Evolutionary conservation across 2,329 filamentous ascomycete genomes (phyloP).

Genomic region (Claviceps capensis): DNA sequence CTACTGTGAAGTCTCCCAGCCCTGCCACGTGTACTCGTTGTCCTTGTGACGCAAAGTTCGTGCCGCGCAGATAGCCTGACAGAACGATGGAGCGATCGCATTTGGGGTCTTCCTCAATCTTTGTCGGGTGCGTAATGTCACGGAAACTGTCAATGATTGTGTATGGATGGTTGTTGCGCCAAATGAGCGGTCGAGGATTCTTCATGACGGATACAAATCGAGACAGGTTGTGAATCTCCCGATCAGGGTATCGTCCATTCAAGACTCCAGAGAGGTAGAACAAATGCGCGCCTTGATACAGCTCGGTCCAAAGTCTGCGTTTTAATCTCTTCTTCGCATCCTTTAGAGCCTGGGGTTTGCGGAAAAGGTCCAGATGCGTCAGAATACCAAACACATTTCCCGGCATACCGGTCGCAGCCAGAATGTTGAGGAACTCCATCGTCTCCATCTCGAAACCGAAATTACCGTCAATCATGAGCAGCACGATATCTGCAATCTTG

Average conservation of each 20-base stretch:
- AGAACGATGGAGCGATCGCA: slow-evolving; percentile 85
- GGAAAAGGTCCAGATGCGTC: slow-evolving; percentile 90
- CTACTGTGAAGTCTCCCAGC: slow-evolving; percentile 75
- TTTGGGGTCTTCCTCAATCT: slow-evolving; percentile 75
- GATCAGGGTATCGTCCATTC: slow-evolving; percentile 91
- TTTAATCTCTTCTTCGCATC: slow-evolving; percentile 94
- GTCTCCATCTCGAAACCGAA: slow-evolving; percentile 99
- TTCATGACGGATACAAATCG: slow-evolving; percentile 98
- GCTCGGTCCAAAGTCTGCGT: slow-evolving; percentile 88
- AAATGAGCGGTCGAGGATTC: slow-evolving; percentile 88
- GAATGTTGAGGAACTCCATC: slow-evolving; percentile 94
- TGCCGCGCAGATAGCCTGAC: slow-evolving; percentile 87
- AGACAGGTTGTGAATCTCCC: slow-evolving; percentile 90
- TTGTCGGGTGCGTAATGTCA: slow-evolving; percentile 86
- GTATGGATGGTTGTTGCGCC: slow-evolving; percentile 94
- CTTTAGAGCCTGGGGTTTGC: slow-evolving; percentile 81
- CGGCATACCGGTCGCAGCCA: slow-evolving; percentile 92
- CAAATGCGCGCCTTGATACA: slow-evolving; percentile 92
- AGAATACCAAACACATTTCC: slow-evolving; percentile 96
- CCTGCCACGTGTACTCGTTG: slow-evolving; percentile 88
- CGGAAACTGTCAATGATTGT: slow-evolving; percentile 86
- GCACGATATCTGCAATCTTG: slow-evolving; percentile 92
- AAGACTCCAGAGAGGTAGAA: slow-evolving; percentile 96
- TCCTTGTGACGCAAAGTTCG: slow-evolving; percentile 77
- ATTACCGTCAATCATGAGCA: slow-evolving; percentile 97